A percentile compares a stretch with the other conserved stretches of the same genome.
Evolutionary conservation across 495 filamentous ascomycete genomes (phyloP).

Genomic region (Evernia prunastri): DNA sequence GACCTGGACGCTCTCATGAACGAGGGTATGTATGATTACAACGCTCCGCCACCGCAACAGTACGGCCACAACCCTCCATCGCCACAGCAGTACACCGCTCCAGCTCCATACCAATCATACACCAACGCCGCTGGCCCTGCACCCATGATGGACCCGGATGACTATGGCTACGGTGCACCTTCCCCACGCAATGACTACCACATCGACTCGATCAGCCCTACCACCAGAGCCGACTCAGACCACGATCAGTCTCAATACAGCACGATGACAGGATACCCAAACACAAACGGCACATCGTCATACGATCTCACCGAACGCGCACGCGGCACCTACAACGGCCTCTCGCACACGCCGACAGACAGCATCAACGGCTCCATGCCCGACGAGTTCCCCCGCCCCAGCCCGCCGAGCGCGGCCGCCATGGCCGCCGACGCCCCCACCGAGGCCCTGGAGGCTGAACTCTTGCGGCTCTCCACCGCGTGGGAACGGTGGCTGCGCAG

Average conservation of each 20-base stretch:
- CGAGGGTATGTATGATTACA: background rate
- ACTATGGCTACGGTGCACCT: conserved; percentile 7
- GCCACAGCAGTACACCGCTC: background rate
- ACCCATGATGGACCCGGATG: background rate
- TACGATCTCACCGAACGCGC: conserved; percentile 10
- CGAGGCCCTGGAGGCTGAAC: conserved; percentile 1
- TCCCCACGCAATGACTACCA: conserved; percentile 7
- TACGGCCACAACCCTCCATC: background rate
- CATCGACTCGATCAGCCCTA: background rate
- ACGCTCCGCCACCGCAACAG: background rate
- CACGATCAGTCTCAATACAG: conserved; percentile 7
- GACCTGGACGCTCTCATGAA: conserved; percentile 3
- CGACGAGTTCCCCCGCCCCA: background rate
- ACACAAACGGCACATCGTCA: background rate
- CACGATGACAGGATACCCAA: background rate
- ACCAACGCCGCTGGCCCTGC: background rate
- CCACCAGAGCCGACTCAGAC: background rate
- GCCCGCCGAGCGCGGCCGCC: conserved; percentile 9
- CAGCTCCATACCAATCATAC: background rate
- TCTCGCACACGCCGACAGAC: background rate
- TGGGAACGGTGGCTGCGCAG: background rate
- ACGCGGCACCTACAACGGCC: background rate
- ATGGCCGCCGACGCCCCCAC: conserved; percentile 1
- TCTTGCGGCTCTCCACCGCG: background rate
- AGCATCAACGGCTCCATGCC: background rate